Conservation (phyloP, 2,329 filamentous ascomycete genomes). For the Cercospora berteroae region DNA sequence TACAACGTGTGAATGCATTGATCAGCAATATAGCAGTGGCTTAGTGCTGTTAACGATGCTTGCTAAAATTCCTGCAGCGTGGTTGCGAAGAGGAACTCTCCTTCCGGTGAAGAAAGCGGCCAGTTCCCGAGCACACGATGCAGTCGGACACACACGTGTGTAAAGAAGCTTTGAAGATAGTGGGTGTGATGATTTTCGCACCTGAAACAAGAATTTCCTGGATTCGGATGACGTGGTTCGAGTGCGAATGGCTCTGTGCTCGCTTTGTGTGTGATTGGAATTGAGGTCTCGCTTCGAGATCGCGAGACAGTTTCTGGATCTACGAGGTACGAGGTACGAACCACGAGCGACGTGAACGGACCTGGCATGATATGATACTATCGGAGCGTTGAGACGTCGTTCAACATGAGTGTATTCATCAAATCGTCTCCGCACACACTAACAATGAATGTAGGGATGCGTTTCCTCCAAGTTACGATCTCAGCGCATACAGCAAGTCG, state of each 20-base stretch:
- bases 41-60: too few relatives aligned
- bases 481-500: not conserved
- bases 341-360: not conserved
- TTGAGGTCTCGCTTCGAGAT: not conserved
- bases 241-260: not conserved
- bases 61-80: not conserved
- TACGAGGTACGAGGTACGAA: not conserved
- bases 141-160: not conserved
- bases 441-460: not conserved
- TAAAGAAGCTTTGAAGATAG: not conserved
- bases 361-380: not conserved
- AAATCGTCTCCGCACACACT: not conserved
- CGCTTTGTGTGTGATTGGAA: not conserved
- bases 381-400: not conserved
- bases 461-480: not conserved
- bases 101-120: not conserved
- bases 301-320: not conserved
- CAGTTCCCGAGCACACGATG: too few relatives aligned
- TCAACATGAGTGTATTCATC: not conserved
- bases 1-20: not conserved
- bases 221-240: not conserved
- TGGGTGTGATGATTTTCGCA: not conserved
- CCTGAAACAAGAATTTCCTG: not conserved
- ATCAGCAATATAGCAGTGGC: not conserved
- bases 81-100: not conserved